Conservation (phyloP, 1,284 basidiomycete species). For the Moniliella sp. region DNA sequence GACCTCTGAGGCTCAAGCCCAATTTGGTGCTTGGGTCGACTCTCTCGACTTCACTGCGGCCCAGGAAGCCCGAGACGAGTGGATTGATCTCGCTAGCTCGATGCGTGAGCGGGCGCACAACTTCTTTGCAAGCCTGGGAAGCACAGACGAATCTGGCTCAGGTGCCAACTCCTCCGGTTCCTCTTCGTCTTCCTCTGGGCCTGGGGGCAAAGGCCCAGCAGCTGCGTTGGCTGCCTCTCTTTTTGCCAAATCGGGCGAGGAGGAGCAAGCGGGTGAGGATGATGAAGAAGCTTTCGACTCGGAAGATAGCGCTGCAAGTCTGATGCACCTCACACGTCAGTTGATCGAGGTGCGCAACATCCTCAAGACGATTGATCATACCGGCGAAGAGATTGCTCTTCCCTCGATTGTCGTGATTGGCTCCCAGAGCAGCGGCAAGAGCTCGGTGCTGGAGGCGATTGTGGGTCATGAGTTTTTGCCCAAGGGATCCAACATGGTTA, state of each 20-base stretch:
- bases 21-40: slow-evolving; percentile 2
- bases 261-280: slow-evolving; percentile 1
- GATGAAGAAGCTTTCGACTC: too few relatives aligned
- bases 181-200: slow-evolving; percentile 7
- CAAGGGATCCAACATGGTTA: slow-evolving; percentile 98
- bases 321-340: slow-evolving; percentile 80
- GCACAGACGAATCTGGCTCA: slow-evolving; percentile 3
- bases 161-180: slow-evolving; percentile 2
- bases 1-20: neutral
- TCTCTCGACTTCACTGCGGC: slow-evolving; percentile 1
- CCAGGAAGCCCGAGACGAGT: neutral
- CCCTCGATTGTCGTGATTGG: slow-evolving; percentile 95
- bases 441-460: slow-evolving; percentile 84
- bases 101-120: too few relatives aligned
- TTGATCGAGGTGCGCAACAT: slow-evolving; percentile 88
- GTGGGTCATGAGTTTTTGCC: slow-evolving; percentile 95
- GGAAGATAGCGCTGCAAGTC: slow-evolving; percentile 9
- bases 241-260: slow-evolving; percentile 2
- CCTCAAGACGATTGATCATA: slow-evolving; percentile 80
- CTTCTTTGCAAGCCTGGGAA: neutral
- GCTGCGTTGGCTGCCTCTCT: slow-evolving; percentile 3
- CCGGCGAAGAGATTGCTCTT: slow-evolving; percentile 53
- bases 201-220: slow-evolving; percentile 2
- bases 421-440: slow-evolving; percentile 92
- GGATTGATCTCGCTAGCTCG: too few relatives aligned